Conservation (phyloP, 179 eudicot genomes). For the Spergularia azorica region DNA sequence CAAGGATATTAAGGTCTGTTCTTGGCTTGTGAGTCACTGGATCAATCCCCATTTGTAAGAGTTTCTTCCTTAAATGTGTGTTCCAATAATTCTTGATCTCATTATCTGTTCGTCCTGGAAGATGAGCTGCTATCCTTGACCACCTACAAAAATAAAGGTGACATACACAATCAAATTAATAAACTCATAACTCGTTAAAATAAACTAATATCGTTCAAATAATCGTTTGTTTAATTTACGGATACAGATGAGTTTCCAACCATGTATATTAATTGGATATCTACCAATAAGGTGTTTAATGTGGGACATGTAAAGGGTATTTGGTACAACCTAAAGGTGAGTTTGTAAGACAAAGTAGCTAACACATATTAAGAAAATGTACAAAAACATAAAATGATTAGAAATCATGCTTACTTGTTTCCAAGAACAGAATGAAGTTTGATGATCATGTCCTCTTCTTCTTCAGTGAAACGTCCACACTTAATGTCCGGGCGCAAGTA, state of each 20-base stretch:
- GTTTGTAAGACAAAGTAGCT: too few relatives aligned
- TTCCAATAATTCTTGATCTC: constrained; percentile 71
- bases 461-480: constrained; percentile 58
- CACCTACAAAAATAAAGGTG: constrained; percentile 36
- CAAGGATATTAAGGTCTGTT: constrained; percentile 50
- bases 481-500: constrained; percentile 65
- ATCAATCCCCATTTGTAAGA: constrained; percentile 70
- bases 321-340: too few relatives aligned
- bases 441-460: constrained; percentile 63
- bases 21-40: constrained; percentile 70
- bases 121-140: constrained; percentile 70
- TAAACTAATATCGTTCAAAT: too few relatives aligned
- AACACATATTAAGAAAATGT: too few relatives aligned
- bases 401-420: constrained; percentile 45
- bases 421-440: constrained; percentile 71
- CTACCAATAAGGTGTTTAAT: too few relatives aligned
- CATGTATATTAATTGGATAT: too few relatives aligned
- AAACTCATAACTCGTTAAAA: too few relatives aligned
- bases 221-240: too few relatives aligned
- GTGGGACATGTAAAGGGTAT: too few relatives aligned
- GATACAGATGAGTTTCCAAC: too few relatives aligned
- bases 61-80: constrained; percentile 56
- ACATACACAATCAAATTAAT: too few relatives aligned
- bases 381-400: too few relatives aligned
- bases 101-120: constrained; percentile 67